Conservation (phyloP, 192 early-diverging fungal species). For the Linnemannia zychae region DNA sequence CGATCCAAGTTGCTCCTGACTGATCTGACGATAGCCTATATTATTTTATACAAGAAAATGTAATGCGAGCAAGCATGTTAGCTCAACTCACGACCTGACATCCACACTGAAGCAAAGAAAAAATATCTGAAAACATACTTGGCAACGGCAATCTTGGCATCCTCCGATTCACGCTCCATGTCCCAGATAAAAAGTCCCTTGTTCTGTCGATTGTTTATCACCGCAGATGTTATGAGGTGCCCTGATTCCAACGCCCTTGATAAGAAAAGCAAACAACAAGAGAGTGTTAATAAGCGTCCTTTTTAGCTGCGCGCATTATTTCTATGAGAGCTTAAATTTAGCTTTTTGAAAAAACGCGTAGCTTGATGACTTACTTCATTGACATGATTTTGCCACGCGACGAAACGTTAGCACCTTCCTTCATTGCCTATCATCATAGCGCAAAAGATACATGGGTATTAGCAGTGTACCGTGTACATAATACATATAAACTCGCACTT, state of each 20-base stretch:
- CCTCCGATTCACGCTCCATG: conserved; percentile 18
- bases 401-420: conserved; percentile 23
- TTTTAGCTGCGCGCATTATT: background rate
- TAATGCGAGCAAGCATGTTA: too few species aligned
- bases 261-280: background rate
- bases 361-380: conserved; percentile 34
- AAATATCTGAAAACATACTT: conserved; percentile 10
- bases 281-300: too few species aligned
- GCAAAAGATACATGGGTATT: background rate
- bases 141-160: conserved; percentile 8
- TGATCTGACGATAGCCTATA: background rate
- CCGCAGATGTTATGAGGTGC: conserved; percentile 33
- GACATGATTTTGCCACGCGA: conserved; percentile 12
- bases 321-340: background rate
- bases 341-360: too few species aligned
- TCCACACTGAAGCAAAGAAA: too few species aligned
- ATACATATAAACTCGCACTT: background rate
- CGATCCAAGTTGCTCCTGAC: conserved; percentile 13
- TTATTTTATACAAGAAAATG: background rate
- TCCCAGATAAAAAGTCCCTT: conserved; percentile 35
- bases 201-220: background rate
- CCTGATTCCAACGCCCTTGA: conserved; percentile 42
- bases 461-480: background rate
- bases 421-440: conserved; percentile 9
- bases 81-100: background rate